Conservation (phyloP, 176 grass and related monocot species). For the Musa beccarii region DNA sequence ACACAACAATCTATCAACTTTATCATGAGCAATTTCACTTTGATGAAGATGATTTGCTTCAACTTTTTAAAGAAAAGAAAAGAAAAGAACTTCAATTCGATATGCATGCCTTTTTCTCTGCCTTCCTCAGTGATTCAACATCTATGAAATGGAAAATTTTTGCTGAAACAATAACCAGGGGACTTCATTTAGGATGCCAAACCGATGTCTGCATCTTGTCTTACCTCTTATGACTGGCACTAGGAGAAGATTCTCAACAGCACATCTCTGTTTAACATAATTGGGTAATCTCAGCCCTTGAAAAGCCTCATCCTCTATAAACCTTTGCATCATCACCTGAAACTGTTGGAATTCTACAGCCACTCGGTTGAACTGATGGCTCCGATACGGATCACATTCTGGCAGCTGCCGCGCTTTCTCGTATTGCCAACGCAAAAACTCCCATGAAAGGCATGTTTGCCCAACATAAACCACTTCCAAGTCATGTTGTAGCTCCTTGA, state of each 20-base stretch:
- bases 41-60: no score
- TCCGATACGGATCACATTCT: slow-evolving; percentile 32
- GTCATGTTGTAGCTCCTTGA: slow-evolving; percentile 67
- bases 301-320: slow-evolving; percentile 76
- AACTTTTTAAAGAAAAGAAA: no score
- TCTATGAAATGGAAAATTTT: no score
- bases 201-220: no score
- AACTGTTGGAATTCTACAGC: slow-evolving; percentile 92
- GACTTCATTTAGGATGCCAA: no score
- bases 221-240: slow-evolving; percentile 81
- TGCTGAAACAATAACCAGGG: no score
- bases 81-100: no score
- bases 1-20: no score
- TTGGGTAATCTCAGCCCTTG: slow-evolving; percentile 72
- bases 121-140: no score
- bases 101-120: no score
- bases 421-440: slow-evolving; percentile 92
- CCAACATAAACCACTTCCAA: slow-evolving; percentile 82
- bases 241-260: slow-evolving; percentile 70
- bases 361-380: slow-evolving; percentile 63
- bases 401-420: slow-evolving; percentile 63
- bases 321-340: slow-evolving; percentile 75
- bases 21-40: no score
- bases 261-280: slow-evolving; percentile 78
- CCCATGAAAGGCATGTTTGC: slow-evolving; percentile 94